Evolutionary conservation across 306 rosid genomes (phyloP).

Genomic region (Citrullus amarus): DNA sequence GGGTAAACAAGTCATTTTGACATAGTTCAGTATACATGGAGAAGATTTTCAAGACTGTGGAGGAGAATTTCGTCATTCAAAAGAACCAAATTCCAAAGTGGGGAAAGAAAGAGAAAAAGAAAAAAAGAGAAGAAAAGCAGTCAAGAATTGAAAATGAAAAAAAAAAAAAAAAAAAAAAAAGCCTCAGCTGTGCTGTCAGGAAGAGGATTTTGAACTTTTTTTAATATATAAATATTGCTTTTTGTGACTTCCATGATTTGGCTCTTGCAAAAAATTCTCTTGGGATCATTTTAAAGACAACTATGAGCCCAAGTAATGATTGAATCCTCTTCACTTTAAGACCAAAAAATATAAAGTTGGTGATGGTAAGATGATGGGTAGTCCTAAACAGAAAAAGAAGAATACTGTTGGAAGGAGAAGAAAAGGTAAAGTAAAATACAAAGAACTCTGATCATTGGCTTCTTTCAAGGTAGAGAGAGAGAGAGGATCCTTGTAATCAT

Average conservation of each 20-base stretch:
- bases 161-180: slow-evolving; percentile 1
- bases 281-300: slow-evolving; percentile 73
- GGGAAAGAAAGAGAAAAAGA: slow-evolving; percentile 41
- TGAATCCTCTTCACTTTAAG: slow-evolving; percentile 55
- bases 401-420: slow-evolving; percentile 14
- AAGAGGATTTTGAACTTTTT: slow-evolving; percentile 23
- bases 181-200: slow-evolving; percentile 39
- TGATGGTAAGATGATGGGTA: slow-evolving; percentile 14
- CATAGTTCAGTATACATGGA: neutral
- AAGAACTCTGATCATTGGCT: slow-evolving; percentile 10
- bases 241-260: slow-evolving; percentile 84
- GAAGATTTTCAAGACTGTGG: neutral
- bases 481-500: slow-evolving; percentile 5
- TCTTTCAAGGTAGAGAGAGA: slow-evolving; percentile 5
- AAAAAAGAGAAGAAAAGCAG: slow-evolving; percentile 39
- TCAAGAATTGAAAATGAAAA: slow-evolving; percentile 37
- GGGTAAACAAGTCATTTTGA: neutral
- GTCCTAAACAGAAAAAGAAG: slow-evolving; percentile 4
- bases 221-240: slow-evolving; percentile 25
- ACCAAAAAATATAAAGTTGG: slow-evolving; percentile 33
- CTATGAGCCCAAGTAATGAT: slow-evolving; percentile 66
- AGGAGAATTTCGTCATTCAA: slow-evolving; percentile 3
- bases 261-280: slow-evolving; percentile 24
- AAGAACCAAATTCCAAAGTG: slow-evolving; percentile 8
- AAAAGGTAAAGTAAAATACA: slow-evolving; percentile 16